Evolutionary conservation across 306 rosid genomes (phyloP).

Genomic region (Urtica urens): DNA sequence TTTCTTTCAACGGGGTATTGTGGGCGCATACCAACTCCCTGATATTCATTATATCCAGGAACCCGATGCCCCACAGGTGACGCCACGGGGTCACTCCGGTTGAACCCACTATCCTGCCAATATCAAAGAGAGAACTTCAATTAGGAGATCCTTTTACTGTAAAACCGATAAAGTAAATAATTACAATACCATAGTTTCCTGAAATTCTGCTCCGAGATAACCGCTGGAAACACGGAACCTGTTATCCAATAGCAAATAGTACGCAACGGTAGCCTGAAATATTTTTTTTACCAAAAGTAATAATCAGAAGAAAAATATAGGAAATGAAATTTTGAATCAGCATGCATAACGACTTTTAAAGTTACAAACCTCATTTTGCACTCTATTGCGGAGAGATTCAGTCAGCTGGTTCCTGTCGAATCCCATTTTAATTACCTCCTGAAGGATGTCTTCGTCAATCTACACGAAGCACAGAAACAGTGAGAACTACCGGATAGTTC

Average conservation of each 20-base stretch:
- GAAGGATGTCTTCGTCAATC: conserved; percentile 88
- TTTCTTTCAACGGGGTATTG: conserved; percentile 75
- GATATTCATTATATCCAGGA: conserved; percentile 57
- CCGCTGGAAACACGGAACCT: conserved; percentile 73
- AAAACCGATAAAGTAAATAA: background rate
- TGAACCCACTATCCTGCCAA: conserved; percentile 52
- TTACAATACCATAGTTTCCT: conserved; percentile 65
- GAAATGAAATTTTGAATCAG: conserved; percentile 5
- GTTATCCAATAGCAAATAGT: conserved; percentile 68
- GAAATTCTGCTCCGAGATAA: conserved; percentile 91
- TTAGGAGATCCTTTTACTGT: no score
- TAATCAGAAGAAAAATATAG: no score
- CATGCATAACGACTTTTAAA: conserved; percentile 11
- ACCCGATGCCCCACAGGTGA: conserved; percentile 62
- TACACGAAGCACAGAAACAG: conserved; percentile 26
- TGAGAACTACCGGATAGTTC: background rate
- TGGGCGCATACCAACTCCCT: conserved; percentile 45
- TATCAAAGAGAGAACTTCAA: background rate
- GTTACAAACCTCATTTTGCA: conserved; percentile 63
- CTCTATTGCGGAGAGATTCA: conserved; percentile 71
- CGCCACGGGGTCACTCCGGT: conserved; percentile 36
- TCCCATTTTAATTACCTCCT: conserved; percentile 73
- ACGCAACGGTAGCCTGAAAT: conserved; percentile 93
- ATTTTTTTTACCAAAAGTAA: no score
- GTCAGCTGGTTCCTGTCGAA: conserved; percentile 57